Conservation (phyloP, 1,284 basidiomycete genomes). For the Sanghuangporus baumii region DNA sequence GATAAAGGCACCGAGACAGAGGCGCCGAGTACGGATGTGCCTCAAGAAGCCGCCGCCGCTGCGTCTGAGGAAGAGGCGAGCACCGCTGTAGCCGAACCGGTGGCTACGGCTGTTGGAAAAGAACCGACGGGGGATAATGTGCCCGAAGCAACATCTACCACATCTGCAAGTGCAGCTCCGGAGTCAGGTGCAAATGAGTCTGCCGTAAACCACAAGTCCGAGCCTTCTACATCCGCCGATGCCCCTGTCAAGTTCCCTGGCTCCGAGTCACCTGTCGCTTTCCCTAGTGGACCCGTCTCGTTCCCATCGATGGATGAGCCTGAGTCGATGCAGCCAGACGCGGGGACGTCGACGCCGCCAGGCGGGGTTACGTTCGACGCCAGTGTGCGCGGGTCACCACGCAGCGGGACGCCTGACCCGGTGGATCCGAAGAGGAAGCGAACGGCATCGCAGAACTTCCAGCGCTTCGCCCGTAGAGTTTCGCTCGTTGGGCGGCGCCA, state of each 20-base stretch:
- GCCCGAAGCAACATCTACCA: background rate
- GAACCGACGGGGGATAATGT: slow-evolving; percentile 1
- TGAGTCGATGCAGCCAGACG: slow-evolving; percentile 18
- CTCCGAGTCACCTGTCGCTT: slow-evolving; percentile 12
- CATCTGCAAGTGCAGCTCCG: slow-evolving; percentile 18
- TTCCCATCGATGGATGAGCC: slow-evolving; percentile 34
- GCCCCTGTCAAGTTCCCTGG: slow-evolving; percentile 26
- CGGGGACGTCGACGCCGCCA: slow-evolving; percentile 12
- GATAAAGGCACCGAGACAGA: slow-evolving; percentile 12
- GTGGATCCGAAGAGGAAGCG: slow-evolving; percentile 75
- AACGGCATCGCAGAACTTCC: slow-evolving; percentile 78
- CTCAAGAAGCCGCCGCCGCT: slow-evolving; percentile 19
- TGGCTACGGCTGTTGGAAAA: background rate
- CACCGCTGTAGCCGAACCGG: slow-evolving; percentile 1
- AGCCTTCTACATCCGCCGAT: slow-evolving; percentile 1
- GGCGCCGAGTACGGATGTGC: slow-evolving; percentile 20
- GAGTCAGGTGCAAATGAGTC: slow-evolving; percentile 22
- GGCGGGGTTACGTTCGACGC: slow-evolving; percentile 37
- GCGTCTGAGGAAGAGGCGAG: slow-evolving; percentile 6
- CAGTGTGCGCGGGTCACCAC: slow-evolving; percentile 27
- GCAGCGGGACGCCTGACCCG: slow-evolving; percentile 58
- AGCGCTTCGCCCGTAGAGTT: slow-evolving; percentile 66
- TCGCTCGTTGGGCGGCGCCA: slow-evolving; percentile 59
- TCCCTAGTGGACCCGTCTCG: slow-evolving; percentile 27
- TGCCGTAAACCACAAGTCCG: slow-evolving; percentile 3